phyloP scores from a whole-genome alignment of 805 yeast genomes.

The Metschnikowia rubicola region DNA sequence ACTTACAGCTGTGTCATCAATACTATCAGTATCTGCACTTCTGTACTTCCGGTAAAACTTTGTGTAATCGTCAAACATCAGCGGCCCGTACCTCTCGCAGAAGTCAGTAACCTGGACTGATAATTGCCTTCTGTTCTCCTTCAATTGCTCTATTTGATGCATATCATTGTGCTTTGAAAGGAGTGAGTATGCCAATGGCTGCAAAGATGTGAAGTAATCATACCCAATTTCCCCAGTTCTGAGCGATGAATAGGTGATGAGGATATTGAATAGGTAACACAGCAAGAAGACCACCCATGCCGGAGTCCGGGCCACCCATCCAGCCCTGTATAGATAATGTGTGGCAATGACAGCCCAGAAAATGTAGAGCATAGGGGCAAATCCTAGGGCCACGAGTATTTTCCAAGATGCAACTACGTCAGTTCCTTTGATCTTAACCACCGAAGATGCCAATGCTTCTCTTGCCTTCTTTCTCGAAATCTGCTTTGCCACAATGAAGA shows the following conservation, averaged over 20 bases:
- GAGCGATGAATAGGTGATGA: conserved; percentile 41
- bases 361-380: conserved; percentile 39
- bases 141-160: conserved; percentile 32
- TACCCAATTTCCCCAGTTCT: conserved; percentile 42
- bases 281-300: conserved; percentile 22
- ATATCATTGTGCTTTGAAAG: conserved; percentile 27
- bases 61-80: conserved; percentile 36
- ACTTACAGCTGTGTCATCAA: no score
- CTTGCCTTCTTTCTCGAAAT: conserved; percentile 35
- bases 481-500: conserved; percentile 31
- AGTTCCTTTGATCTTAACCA: conserved; percentile 39
- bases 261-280: conserved; percentile 35
- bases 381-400: conserved; percentile 38
- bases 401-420: conserved; percentile 45
- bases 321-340: conserved; percentile 15
- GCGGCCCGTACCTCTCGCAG: conserved; percentile 37
- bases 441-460: conserved; percentile 37
- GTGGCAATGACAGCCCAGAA: conserved; percentile 36
- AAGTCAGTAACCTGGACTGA: conserved; percentile 30
- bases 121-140: conserved; percentile 25
- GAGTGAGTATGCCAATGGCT: conserved; percentile 34
- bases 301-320: conserved; percentile 13
- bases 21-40: no score
- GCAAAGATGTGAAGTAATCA: conserved; percentile 39
- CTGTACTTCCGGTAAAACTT: conserved; percentile 28